phyloP scores from a whole-genome alignment of 805 yeast species.

The Scheffersomyces stipitis region DNA sequence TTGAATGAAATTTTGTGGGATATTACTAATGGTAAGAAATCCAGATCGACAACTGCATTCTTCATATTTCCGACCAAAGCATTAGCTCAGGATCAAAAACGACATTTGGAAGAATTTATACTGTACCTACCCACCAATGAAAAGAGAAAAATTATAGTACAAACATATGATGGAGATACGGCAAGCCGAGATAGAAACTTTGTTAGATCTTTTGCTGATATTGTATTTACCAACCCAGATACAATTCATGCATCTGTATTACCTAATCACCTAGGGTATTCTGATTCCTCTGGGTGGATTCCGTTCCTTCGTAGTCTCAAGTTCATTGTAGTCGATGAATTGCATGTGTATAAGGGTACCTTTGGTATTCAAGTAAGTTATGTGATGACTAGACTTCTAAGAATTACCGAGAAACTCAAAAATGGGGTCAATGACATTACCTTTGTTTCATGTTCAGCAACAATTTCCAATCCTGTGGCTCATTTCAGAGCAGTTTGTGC shows the following conservation, averaged over 20 bases:
- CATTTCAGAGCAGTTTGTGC: conserved; percentile 81
- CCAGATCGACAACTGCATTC: conserved; percentile 59
- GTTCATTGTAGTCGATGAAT: conserved; percentile 78
- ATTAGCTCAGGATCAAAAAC: conserved; percentile 91
- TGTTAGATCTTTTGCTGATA: conserved; percentile 65
- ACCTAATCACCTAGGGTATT: conserved; percentile 58
- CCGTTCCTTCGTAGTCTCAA: conserved; percentile 62
- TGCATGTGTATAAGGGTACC: conserved; percentile 85
- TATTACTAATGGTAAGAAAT: conserved; percentile 31
- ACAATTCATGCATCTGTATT: conserved; percentile 82
- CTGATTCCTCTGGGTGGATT: conserved; percentile 51
- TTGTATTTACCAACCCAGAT: conserved; percentile 94
- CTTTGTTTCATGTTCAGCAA: conserved; percentile 93
- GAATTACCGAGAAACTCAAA: conserved; percentile 48
- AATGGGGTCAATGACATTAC: conserved; percentile 53
- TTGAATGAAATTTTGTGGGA: conserved; percentile 45
- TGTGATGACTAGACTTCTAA: conserved; percentile 73
- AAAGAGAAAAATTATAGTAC: conserved; percentile 50
- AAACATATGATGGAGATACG: conserved; percentile 95
- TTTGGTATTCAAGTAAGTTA: conserved; percentile 93
- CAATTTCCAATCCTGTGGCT: conserved; percentile 68
- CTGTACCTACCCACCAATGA: conserved; percentile 44
- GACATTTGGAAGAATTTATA: conserved; percentile 66
- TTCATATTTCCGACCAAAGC: conserved; percentile 97
- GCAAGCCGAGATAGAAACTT: conserved; percentile 50